Conservation (phyloP, 495 filamentous ascomycete genomes). For the Barbatosphaeria neglecta region DNA sequence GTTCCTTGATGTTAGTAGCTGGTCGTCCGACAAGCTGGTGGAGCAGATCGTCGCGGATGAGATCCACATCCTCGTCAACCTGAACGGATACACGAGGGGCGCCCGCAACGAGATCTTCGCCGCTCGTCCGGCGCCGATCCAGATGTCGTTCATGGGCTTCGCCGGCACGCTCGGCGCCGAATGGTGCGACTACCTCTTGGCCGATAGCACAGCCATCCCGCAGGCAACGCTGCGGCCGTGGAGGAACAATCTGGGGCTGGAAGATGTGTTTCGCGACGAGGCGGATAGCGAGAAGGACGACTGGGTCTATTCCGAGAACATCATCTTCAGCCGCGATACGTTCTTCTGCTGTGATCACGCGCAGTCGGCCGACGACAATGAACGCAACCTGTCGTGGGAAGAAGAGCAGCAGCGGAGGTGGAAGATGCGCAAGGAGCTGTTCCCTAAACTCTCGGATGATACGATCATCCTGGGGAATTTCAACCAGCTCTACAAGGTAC, state of each 20-base stretch:
- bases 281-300: slow-evolving; percentile 51
- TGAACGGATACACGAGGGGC: slow-evolving; percentile 94
- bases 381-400: slow-evolving; percentile 60
- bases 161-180: slow-evolving; percentile 92
- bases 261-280: slow-evolving; percentile 59
- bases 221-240: slow-evolving; percentile 67
- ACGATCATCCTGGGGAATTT: slow-evolving; percentile 94
- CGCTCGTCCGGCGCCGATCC: slow-evolving; percentile 85
- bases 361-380: slow-evolving; percentile 77
- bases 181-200: slow-evolving; percentile 97
- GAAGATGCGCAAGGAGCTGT: slow-evolving; percentile 91
- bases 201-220: slow-evolving; percentile 81
- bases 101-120: slow-evolving; percentile 98
- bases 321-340: slow-evolving; percentile 87
- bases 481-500: slow-evolving; percentile 97
- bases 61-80: slow-evolving; percentile 92
- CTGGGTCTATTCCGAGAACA: slow-evolving; percentile 96
- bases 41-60: slow-evolving; percentile 83
- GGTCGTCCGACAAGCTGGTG: slow-evolving; percentile 78
- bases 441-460: slow-evolving; percentile 73
- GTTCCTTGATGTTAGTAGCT: slow-evolving; percentile 79
- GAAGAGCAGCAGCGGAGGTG: slow-evolving; percentile 76
- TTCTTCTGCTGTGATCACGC: slow-evolving; percentile 99
- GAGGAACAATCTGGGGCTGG: slow-evolving; percentile 59
- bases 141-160: slow-evolving; percentile 99